Base-by-base conservation (phyloP, 1,284 basidiomycete genomes). In the Trichosporon inkin region DNA sequence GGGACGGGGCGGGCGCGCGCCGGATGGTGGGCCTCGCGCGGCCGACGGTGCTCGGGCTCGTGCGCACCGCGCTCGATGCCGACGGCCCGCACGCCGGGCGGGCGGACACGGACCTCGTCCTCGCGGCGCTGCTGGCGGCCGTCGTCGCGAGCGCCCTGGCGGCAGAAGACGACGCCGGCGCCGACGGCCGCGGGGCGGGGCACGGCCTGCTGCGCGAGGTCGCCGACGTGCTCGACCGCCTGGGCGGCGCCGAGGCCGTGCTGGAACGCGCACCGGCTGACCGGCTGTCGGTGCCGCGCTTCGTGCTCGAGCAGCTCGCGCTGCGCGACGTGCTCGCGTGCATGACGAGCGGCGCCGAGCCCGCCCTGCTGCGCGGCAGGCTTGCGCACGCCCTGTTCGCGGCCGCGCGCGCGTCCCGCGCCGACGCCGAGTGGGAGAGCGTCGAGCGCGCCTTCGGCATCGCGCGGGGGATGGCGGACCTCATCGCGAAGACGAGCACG, bases 261-360 rank as follows among this genome's bases (percentile, higher is more conserved):
- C 62, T 76, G 2, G 14, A 60, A 20, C 61, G 66, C 14, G 67
- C 68, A 3, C 60, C 68, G 1, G 60, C 63, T 24, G 66, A 70
- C 44, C 60, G 62, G 20, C 60, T 72, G 38, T 72, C 69, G 0
- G 61, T 68, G 0, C 66, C 55, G 11, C 67, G 74, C 13, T 76
- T 76, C 61, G 66, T 73, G 20, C 62, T 75, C 22, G 74, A 76
- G 60, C 74, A 76, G 56, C 62, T 76, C 4, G 72, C 71, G 6
- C 71, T 69, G 16, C 60, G 73, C 0, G 73, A 76, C 44, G 71
- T 74, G 0, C 75, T 76, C 57, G 73, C 73, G 1, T 72, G 71
- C 57, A 68, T 76, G 67, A 72, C 71, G 6, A 75, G 73, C 2
- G 71, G 70, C 41, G 37, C 55, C n/a, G 60, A 68, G 8, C 74